phyloP scores from a whole-genome alignment of 2,329 filamentous ascomycete species.

The Neofusicoccum sp. region DNA sequence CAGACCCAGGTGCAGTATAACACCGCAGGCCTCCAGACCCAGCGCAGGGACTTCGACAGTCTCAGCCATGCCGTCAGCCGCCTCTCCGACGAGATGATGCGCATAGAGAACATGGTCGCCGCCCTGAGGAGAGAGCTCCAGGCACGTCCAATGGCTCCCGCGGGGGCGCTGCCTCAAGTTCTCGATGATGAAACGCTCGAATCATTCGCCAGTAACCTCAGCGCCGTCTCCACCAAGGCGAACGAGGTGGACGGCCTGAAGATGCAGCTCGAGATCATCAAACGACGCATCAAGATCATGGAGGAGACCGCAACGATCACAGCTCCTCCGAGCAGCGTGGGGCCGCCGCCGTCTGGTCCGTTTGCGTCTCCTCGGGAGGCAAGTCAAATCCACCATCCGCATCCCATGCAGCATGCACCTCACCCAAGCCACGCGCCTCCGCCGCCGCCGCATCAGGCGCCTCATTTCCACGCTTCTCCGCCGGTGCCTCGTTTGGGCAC shows the following conservation, averaged over 20 bases:
- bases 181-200: constrained; percentile 42
- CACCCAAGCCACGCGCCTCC: neutral
- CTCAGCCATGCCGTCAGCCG: constrained; percentile 41
- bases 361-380: neutral
- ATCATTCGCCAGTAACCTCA: constrained; percentile 43
- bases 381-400: neutral
- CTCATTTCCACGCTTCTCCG: neutral
- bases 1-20: constrained; percentile 51
- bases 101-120: constrained; percentile 37
- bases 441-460: neutral
- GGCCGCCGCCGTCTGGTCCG: neutral
- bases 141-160: constrained; percentile 21
- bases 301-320: constrained; percentile 28
- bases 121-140: constrained; percentile 36
- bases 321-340: neutral
- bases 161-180: neutral
- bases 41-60: constrained; percentile 37
- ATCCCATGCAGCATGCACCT: constrained; percentile 12
- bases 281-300: constrained; percentile 43
- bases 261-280: constrained; percentile 49
- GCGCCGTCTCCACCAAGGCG: constrained; percentile 41
- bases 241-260: constrained; percentile 48
- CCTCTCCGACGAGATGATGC: constrained; percentile 42
- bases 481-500: constrained; percentile 2
- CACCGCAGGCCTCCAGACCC: constrained; percentile 35